Evolutionary conservation across 106 monocot species (phyloP), one percentile per base, ranked within the genome.

Genomic region (Platanthera zijinensis): DNA sequence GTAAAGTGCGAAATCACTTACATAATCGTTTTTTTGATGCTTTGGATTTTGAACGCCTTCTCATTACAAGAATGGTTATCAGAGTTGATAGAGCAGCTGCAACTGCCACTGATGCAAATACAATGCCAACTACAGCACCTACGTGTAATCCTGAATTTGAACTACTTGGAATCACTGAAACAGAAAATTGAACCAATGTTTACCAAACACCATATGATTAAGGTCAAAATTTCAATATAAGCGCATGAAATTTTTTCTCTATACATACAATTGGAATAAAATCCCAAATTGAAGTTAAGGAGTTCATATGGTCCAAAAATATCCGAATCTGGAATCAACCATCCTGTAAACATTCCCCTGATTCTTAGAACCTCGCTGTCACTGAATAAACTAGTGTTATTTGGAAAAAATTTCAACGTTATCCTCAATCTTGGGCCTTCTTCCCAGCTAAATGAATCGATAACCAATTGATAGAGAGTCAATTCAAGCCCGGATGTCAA

Each of bases 291-390:
- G 62, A 94, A 88, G 76, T 84, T 86, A 13, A 99, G 64, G 46
- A 99, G 86, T 79, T 99, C 99, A 87, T 92, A 99, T 39, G 99
- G 99, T 74, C 99, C 99, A 85, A 92, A 99, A 75, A 92, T 82
- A 81, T 84, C 88, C 32, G 85, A 88, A 75, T 99, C 89, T 18
- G 82, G 79, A 77, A 99, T 90, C 72, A 76, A 45, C 99, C 99
- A 99, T 67, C 85, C 90, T 17, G 92, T 84, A 62, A 99, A 99
- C 87, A 88, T 80, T 71, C 70, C 73, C 80, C 66, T 88, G 32
- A 99, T 83, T 54, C 86, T 81, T 12, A 50, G 51, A 32, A 99
- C 67, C 78, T 99, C 99, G 72, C 81, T 85, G 15, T 5, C 17
- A 83, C 79, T 94, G 62, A 99, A 99, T n/a, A 49, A 5, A 57